A percentile compares a stretch with the other conserved stretches of the same genome.
These are phyloP conservation scores for Pyronema domesticum DNA, from an alignment of 495 filamentous ascomycete genomes.

Conservation along the genomic window DNA sequence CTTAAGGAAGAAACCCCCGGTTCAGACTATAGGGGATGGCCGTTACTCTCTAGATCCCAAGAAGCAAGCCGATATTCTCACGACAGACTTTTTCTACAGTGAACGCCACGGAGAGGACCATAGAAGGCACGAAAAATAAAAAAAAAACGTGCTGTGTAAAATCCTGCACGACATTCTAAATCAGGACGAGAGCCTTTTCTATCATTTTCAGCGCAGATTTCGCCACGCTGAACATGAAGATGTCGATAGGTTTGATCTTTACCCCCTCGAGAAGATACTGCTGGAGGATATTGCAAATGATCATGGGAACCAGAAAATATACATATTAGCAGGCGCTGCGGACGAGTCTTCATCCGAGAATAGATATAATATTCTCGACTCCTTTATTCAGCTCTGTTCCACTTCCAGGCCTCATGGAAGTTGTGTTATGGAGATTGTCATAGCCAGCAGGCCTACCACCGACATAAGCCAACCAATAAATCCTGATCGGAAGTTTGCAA, in stretches of 20 bases:
- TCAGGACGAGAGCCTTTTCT: conserved; percentile 1
- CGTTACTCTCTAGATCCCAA: no score
- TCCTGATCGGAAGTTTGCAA: not conserved
- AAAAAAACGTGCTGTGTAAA: not conserved
- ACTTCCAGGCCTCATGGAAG: no score
- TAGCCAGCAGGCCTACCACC: no score
- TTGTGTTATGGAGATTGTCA: no score
- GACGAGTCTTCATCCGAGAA: not conserved
- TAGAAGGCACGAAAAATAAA: no score
- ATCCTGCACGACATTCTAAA: not conserved
- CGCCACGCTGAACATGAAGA: not conserved
- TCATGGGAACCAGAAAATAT: not conserved
- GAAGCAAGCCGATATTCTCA: no score
- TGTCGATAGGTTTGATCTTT: not conserved
- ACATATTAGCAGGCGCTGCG: not conserved
- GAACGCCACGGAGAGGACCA: no score
- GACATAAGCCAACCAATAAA: not conserved
- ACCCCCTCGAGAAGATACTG: not conserved
- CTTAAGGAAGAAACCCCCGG: conserved; percentile 1
- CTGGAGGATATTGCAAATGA: not conserved
- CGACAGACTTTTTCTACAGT: no score
- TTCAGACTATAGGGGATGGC: no score
- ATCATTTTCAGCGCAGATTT: conserved; percentile 1
- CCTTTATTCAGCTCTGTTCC: not conserved
- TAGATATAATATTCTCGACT: not conserved